Conservation (phyloP, 352 stramenopile species). For the Phytophthora pini region DNA sequence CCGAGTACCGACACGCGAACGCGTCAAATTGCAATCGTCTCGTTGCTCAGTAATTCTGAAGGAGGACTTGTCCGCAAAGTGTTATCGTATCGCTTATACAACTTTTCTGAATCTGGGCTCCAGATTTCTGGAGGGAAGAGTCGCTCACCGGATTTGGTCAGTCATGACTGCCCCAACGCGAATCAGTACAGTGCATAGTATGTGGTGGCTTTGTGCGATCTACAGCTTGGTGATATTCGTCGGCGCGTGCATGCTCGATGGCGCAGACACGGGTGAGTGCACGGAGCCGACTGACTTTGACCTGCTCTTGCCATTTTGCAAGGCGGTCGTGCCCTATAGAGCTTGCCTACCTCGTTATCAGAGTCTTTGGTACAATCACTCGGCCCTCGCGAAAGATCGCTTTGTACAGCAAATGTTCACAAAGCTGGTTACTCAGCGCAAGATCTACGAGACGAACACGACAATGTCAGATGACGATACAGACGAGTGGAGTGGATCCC, state of each 20-base stretch:
- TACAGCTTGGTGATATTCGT: not conserved
- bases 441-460: constrained; percentile 69
- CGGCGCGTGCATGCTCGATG: constrained; percentile 50
- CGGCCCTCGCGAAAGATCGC: constrained; percentile 71
- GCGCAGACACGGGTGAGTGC: constrained; percentile 69
- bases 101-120: too few species aligned
- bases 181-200: not conserved
- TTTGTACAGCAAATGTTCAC: constrained; percentile 73
- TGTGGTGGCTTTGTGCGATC: constrained; percentile 1
- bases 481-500: constrained; percentile 72
- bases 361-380: constrained; percentile 83
- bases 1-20: too few species aligned
- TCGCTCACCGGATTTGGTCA: too few species aligned
- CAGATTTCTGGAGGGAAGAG: too few species aligned
- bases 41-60: too few species aligned
- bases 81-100: too few species aligned
- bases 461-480: constrained; percentile 60
- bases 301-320: constrained; percentile 75
- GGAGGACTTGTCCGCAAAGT: too few species aligned
- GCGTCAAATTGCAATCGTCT: too few species aligned
- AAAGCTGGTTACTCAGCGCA: constrained; percentile 66
- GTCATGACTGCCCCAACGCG: not conserved
- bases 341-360: constrained; percentile 77
- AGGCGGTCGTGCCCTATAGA: constrained; percentile 72
- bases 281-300: constrained; percentile 68